A percentile compares a stretch with the other conserved stretches of the same genome.
These are phyloP conservation scores for Areca catechu DNA, from an alignment of 176 grass and related monocot genomes.

Conservation along the genomic window DNA sequence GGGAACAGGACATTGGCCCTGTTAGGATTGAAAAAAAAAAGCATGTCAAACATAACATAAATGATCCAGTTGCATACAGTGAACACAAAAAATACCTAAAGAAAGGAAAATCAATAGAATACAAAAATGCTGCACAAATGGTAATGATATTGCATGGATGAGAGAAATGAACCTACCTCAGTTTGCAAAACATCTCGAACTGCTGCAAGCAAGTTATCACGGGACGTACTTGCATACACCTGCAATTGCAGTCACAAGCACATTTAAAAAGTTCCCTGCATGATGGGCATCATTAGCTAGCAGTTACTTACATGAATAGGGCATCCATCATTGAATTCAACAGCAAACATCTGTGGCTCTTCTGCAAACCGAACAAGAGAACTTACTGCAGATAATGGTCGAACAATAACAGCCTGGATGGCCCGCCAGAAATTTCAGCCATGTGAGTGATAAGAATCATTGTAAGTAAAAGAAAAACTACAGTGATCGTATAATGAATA, in stretches of 20 bases:
- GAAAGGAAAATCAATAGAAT: background rate
- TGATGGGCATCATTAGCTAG: background rate
- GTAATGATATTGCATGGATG: too few relatives aligned
- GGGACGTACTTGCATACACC: slow-evolving; percentile 97
- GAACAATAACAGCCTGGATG: slow-evolving; percentile 77
- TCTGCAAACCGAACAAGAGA: slow-evolving; percentile 92
- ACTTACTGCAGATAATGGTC: slow-evolving; percentile 70
- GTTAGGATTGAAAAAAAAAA: slow-evolving; percentile 24
- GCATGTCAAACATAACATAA: background rate
- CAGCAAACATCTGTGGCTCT: slow-evolving; percentile 98
- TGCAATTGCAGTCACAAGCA: slow-evolving; percentile 31
- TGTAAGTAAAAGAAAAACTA: slow-evolving; percentile 3
- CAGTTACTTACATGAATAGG: slow-evolving; percentile 85
- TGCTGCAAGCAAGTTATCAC: slow-evolving; percentile 91
- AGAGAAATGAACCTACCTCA: slow-evolving; percentile 43
- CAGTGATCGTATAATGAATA: background rate
- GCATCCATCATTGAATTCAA: slow-evolving; percentile 95
- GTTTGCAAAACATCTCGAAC: slow-evolving; percentile 83
- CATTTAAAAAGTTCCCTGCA: slow-evolving; percentile 15
- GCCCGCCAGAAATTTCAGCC: slow-evolving; percentile 6
- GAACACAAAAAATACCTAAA: slow-evolving; percentile 12
- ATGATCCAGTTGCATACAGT: background rate
- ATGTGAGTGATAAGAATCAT: slow-evolving; percentile 17
- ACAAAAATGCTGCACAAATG: too few relatives aligned
- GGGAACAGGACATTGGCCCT: slow-evolving; percentile 79